Conservation (phyloP, 345 rosid genomes). For the Leavenworthia alabamica region DNA sequence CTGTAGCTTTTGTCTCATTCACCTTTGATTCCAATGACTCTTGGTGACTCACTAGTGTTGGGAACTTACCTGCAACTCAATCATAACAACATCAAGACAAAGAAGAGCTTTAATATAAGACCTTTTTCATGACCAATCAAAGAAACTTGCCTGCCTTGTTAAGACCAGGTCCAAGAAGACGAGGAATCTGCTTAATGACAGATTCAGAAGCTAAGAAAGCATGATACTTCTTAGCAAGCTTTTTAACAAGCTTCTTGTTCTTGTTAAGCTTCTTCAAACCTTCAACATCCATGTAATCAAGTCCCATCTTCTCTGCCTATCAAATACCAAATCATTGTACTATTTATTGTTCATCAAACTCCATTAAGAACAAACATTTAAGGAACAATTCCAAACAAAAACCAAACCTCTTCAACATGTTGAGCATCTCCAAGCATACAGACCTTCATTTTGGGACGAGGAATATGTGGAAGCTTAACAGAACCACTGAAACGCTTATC, state of each 20-base stretch:
- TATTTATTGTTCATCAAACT: background rate
- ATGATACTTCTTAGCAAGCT: slow-evolving; percentile 64
- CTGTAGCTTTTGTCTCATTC: slow-evolving; percentile 52
- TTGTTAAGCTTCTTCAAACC: slow-evolving; percentile 58
- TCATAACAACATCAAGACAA: background rate
- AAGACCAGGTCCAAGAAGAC: slow-evolving; percentile 66
- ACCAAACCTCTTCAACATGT: slow-evolving; percentile 62
- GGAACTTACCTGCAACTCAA: slow-evolving; percentile 45
- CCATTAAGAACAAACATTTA: background rate
- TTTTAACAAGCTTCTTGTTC: slow-evolving; percentile 61
- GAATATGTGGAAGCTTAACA: slow-evolving; percentile 72
- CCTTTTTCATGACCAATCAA: too few species aligned
- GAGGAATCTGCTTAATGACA: slow-evolving; percentile 65
- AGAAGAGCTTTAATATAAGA: too few species aligned
- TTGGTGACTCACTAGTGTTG: slow-evolving; percentile 55
- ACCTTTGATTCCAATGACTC: slow-evolving; percentile 53
- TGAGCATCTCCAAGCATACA: slow-evolving; percentile 91
- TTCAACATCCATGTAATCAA: slow-evolving; percentile 59
- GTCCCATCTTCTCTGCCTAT: slow-evolving; percentile 54
- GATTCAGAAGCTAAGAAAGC: slow-evolving; percentile 62
- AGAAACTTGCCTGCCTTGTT: slow-evolving; percentile 64
- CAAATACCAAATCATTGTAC: too few species aligned
- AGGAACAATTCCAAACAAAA: background rate
- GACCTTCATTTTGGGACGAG: slow-evolving; percentile 75
- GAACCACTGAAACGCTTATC: slow-evolving; percentile 88